A percentile compares a stretch with the other conserved stretches of the same genome.
Evolutionary conservation across 352 stramenopile genomes (phyloP).

Genomic region (Albugo laibachii): DNA sequence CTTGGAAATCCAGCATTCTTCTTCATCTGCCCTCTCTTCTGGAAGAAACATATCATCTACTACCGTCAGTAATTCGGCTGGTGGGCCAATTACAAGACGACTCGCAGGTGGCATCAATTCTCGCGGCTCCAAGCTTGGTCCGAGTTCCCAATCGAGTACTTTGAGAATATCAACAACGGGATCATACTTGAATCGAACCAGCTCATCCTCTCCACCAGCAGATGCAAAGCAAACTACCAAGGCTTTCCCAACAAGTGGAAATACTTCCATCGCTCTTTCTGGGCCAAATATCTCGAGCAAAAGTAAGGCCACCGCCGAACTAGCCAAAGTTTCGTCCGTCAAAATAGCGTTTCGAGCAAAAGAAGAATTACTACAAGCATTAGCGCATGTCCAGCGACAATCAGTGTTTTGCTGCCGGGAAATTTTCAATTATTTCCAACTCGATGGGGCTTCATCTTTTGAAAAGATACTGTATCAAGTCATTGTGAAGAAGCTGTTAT

Average conservation of each 20-base stretch:
- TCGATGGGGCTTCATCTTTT: constrained; percentile 39
- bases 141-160: neutral
- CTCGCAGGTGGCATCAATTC: neutral
- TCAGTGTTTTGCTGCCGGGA: constrained; percentile 48
- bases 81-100: constrained; percentile 26
- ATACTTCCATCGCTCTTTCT: neutral
- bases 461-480: constrained; percentile 61
- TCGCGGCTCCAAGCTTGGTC: neutral
- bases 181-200: too few relatives aligned
- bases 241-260: constrained; percentile 2
- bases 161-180: too few relatives aligned
- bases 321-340: constrained; percentile 5
- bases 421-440: constrained; percentile 28
- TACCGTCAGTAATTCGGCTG: constrained; percentile 3
- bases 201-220: neutral
- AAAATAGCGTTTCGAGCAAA: constrained; percentile 51
- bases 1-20: constrained; percentile 68
- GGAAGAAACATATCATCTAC: neutral
- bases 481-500: constrained; percentile 67
- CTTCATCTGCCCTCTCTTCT: constrained; percentile 4
- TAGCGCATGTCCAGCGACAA: constrained; percentile 53
- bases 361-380: constrained; percentile 62
- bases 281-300: neutral
- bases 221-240: constrained; percentile 5
- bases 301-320: constrained; percentile 4